Evolutionary conservation across 768 basidiomycete species (phyloP), one percentile per base, ranked within the genome.

Genomic region (Artomyces pyxidatus): DNA sequence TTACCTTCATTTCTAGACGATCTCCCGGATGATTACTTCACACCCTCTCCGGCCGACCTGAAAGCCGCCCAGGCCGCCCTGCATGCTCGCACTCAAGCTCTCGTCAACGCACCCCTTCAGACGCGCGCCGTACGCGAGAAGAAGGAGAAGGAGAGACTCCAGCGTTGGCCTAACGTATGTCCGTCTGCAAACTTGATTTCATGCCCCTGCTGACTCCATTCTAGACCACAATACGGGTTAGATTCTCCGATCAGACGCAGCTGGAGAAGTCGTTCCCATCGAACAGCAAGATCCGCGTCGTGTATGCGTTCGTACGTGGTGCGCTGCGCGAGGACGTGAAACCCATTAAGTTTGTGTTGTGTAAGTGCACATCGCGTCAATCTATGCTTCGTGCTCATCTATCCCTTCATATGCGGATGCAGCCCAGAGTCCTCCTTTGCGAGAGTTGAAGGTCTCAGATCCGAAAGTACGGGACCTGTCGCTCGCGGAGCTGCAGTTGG

Each of bases 371-470:
- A 28, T 14, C 12, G 5, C n/a, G n/a, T 25, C 28, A 17, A 26
- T 3, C n/a, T 6, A 39, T 38, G 45, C 22, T 27, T 8, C 40
- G 37, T 38, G 32, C n/a, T n/a, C 25, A 26, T 16, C 19, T 21
- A 30, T 22, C 42, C 35, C 10, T 23, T 51, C 37, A 4, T 42
- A 48, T 2, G 37, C 17, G 3, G 28, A 16, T 21, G 19, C 48
- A 92, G 89, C 87, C 64, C 88, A 92, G 68, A 70, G 74, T 3
- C 89, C 88, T 2, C 92, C 91, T 1, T 83, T 81, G 58, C 80
- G 84, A 23, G 92, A 95, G 47, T 71, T 89, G 57, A 88, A 83
- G 56, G 85, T 88, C 6, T 87, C 85, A 5, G 91, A 93, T 57
- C 78, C 79, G 8, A 67, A 71, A 50, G 80, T 88, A 25, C 80